These are phyloP conservation scores for Cladosporium sp. DNA, from an alignment of 2,329 filamentous ascomycete genomes.

Conservation along the genomic window DNA sequence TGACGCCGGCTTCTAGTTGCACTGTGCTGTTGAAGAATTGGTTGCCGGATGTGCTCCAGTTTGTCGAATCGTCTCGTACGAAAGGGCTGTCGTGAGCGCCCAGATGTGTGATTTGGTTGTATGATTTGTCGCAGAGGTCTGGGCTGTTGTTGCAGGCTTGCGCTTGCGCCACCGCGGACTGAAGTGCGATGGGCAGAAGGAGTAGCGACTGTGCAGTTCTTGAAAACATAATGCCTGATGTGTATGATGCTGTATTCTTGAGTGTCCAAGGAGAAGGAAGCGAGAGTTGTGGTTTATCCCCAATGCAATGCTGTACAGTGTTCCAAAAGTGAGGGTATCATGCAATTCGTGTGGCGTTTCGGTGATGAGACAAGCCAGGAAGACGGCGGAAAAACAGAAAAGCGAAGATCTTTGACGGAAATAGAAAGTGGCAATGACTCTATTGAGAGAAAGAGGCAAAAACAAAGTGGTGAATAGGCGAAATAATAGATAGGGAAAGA, in stretches of 20 bases:
- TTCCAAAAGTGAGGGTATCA: not conserved
- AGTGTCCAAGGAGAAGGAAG: too few species aligned
- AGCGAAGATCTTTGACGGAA: not conserved
- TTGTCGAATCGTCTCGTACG: conserved; percentile 9
- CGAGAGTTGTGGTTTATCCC: too few species aligned
- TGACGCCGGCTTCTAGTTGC: conserved; percentile 60
- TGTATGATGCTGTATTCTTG: too few species aligned
- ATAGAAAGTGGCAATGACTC: not conserved
- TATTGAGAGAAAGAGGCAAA: not conserved
- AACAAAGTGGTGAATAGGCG: too few species aligned
- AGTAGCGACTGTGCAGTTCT: conserved; percentile 1
- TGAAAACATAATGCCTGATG: not conserved
- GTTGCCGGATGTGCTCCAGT: conserved; percentile 34
- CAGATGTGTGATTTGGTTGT: conserved; percentile 58
- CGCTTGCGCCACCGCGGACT: conserved; percentile 1
- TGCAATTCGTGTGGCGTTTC: not conserved
- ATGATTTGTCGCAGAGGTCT: conserved; percentile 53
- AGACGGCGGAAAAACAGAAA: not conserved
- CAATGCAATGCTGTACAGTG: not conserved
- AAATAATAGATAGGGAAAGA: too few species aligned
- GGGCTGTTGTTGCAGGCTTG: conserved; percentile 54
- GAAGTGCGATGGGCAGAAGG: conserved; percentile 2
- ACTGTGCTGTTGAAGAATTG: conserved; percentile 56
- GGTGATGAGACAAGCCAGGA: too few species aligned
- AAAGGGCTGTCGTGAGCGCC: conserved; percentile 66